Percentiles rank a stretch among this genome's conserved stretches.
Conservation (phyloP, 345 rosid genomes). For the Limnanthes douglasii region DNA sequence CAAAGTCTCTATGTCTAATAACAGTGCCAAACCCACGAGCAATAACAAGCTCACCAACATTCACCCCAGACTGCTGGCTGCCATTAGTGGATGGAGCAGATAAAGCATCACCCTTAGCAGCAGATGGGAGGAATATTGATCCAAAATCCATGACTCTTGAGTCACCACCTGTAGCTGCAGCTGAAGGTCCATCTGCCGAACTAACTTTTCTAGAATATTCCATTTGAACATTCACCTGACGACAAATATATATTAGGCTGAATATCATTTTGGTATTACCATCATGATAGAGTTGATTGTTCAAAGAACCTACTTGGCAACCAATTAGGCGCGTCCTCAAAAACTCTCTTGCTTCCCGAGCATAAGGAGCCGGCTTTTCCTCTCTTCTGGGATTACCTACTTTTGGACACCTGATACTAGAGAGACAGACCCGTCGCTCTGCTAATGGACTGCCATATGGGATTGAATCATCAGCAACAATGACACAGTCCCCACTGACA, state of each 20-base stretch:
- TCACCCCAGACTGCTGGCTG: constrained; percentile 42
- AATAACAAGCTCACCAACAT: constrained; percentile 70
- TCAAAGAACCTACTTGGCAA: constrained; percentile 29
- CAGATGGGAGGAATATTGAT: constrained; percentile 59
- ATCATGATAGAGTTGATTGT: neutral
- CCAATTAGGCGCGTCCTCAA: constrained; percentile 76
- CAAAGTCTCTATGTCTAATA: constrained; percentile 80
- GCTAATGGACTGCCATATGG: constrained; percentile 73
- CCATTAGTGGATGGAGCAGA: constrained; percentile 19
- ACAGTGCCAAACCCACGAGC: constrained; percentile 75
- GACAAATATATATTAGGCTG: neutral
- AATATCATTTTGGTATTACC: neutral
- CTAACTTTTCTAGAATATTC: constrained; percentile 84
- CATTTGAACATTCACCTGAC: constrained; percentile 85
- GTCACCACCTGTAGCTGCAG: constrained; percentile 37
- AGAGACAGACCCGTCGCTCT: constrained; percentile 81
- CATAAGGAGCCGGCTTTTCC: constrained; percentile 87
- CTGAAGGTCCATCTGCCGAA: constrained; percentile 40
- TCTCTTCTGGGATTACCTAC: constrained; percentile 83
- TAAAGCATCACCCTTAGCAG: constrained; percentile 43
- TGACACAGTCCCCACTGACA: constrained; percentile 88
- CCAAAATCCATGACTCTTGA: constrained; percentile 89
- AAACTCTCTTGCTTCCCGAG: constrained; percentile 87
- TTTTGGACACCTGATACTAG: constrained; percentile 90
- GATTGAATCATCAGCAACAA: constrained; percentile 84